Conservation (phyloP, 2,329 filamentous ascomycete species). For the Neofusicoccum ribis region DNA sequence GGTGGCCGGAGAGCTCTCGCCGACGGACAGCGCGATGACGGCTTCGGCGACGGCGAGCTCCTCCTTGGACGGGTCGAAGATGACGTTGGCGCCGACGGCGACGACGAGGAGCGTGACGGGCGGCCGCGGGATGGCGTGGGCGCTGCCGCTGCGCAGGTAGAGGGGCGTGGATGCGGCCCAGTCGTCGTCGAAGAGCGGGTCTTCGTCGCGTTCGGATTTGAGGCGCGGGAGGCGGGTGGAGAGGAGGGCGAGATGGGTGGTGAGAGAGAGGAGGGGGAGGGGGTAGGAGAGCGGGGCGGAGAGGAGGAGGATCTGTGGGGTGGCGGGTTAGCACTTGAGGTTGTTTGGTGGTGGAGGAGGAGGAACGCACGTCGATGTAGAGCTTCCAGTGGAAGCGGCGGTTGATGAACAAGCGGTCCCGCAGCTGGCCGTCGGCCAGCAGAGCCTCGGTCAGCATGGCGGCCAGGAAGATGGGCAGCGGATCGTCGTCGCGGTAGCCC, state of each 20-base stretch:
- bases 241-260: slow-evolving; percentile 89
- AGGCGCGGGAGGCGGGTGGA: slow-evolving; percentile 80
- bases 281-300: slow-evolving; percentile 93
- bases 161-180: slow-evolving; percentile 82
- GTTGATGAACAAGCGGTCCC: slow-evolving; percentile 80
- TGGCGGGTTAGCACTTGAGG: background rate
- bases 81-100: slow-evolving; percentile 80
- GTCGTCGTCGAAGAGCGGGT: slow-evolving; percentile 96
- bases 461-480: slow-evolving; percentile 80
- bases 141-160: slow-evolving; percentile 58
- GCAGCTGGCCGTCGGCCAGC: slow-evolving; percentile 67
- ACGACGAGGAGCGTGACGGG: slow-evolving; percentile 90
- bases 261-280: slow-evolving; percentile 86
- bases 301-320: slow-evolving; percentile 78
- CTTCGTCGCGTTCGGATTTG: slow-evolving; percentile 88
- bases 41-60: slow-evolving; percentile 92
- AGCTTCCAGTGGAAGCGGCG: slow-evolving; percentile 92
- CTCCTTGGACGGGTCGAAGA: slow-evolving; percentile 89
- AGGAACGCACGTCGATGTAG: slow-evolving; percentile 80
- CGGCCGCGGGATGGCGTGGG: slow-evolving; percentile 55
- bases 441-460: slow-evolving; percentile 88
- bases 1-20: slow-evolving; percentile 31
- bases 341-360: background rate
- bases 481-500: slow-evolving; percentile 86
- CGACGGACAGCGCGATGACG: slow-evolving; percentile 81